Base-by-base conservation (phyloP, 2,329 filamentous ascomycete species). In the Trichoderma sp. region DNA sequence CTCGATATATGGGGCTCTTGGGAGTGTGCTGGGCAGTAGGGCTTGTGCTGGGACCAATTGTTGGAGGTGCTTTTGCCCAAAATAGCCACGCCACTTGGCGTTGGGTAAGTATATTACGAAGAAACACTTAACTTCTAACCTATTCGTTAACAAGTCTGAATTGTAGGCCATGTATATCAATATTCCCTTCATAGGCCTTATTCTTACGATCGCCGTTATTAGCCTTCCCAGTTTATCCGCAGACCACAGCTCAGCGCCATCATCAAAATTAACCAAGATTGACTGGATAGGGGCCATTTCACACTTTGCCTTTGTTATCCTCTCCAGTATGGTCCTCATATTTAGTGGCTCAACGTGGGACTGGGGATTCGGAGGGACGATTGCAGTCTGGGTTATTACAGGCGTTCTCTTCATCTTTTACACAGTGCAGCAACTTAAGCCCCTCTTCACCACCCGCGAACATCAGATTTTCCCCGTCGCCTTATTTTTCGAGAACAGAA, bases 111-210 rank as follows among this genome's bases (percentile, higher is more conserved):
- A 8, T 26, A 57, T 11, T 6, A 8, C 3, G 14, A 15, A 26
- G 3, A 57, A 5, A 30, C 26, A 0, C 12, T 2, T 18, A 3
- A 9, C 4, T 2, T 0, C 3, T 2, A 57, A 30, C 26, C 3
- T 15, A 4, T 30, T 26, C 2, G 15, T 9, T 57, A 43, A 43
- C 36, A 43, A 8, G 36, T 18, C 11, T 81, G 15, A 8, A 43
- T 82, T 26, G n/a, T 5, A 47, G 57, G 82, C 81, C 0, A 86
- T 87, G 75, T 89, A 89, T 75, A 84, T 89, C 77, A 88, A 88
- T 73, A 78, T 88, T 9, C 77, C 77, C 8, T 74, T 81, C 43
- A 77, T 88, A 53, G 82, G 80, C 5, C 81, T 79, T 9, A 57
- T 57, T n/a, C 26, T 57, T 8, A 15, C 53, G 1, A 24, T 57